These are phyloP conservation scores for Eucalyptus coolabah DNA, from an alignment of 345 rosid species.

Conservation along the genomic window DNA sequence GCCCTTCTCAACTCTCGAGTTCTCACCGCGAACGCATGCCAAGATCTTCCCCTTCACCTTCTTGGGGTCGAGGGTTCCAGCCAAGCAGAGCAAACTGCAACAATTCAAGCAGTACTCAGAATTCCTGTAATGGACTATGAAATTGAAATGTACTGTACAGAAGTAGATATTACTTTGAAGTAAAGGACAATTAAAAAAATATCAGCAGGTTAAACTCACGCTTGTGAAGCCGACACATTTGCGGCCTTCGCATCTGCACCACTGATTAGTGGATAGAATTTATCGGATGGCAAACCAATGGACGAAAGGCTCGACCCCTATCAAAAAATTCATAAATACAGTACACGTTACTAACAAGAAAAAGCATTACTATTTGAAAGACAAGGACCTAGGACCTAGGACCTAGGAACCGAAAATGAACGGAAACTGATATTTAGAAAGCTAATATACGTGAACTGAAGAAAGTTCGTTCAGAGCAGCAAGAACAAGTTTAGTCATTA, in stretches of 20 bases:
- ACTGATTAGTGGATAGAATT: conserved; percentile 20
- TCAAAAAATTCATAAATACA: conserved; percentile 9
- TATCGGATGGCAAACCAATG: conserved; percentile 2
- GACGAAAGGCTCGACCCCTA: conserved; percentile 29
- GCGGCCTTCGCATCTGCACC: conserved; percentile 11
- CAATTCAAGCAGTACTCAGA: background rate
- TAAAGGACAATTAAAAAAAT: background rate
- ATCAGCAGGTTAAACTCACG: background rate
- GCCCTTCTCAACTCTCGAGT: background rate
- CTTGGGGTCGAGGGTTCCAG: background rate
- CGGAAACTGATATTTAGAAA: background rate
- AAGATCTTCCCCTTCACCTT: conserved; percentile 21
- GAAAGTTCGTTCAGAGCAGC: background rate
- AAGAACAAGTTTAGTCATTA: background rate
- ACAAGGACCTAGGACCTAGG: background rate
- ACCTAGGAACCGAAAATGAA: background rate
- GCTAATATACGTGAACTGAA: background rate
- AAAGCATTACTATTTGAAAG: background rate
- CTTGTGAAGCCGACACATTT: background rate
- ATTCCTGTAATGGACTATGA: background rate
- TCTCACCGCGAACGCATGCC: conserved; percentile 10
- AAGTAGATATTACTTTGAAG: background rate
- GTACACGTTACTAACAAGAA: background rate
- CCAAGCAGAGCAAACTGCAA: conserved; percentile 10
- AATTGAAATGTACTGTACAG: background rate